These are phyloP conservation scores for Gaertneriomyces semiglobifer DNA, from an alignment of 192 early-diverging fungal species.

Conservation along the genomic window DNA sequence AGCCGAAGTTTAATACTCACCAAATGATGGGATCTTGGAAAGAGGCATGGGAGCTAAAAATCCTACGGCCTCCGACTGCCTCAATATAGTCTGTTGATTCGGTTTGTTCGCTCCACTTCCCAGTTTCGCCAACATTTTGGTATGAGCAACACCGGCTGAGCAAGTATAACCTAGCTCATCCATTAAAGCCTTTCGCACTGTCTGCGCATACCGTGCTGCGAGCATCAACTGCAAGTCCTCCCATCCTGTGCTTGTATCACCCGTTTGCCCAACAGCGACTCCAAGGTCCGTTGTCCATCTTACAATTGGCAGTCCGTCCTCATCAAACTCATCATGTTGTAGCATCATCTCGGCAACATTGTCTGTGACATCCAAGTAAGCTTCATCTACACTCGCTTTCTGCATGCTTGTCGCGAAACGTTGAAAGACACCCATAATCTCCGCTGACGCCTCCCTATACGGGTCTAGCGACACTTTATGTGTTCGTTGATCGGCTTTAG, in stretches of 20 bases:
- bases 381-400: slow-evolving; percentile 81
- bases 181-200: slow-evolving; percentile 62
- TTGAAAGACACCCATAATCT: slow-evolving; percentile 70
- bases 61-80: no score
- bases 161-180: slow-evolving; percentile 76
- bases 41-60: no score
- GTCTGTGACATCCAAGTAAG: slow-evolving; percentile 80
- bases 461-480: slow-evolving; percentile 29
- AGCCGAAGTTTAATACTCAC: no score
- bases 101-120: slow-evolving; percentile 83
- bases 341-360: slow-evolving; percentile 33
- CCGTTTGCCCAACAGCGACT: slow-evolving; percentile 38
- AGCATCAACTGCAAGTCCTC: slow-evolving; percentile 73
- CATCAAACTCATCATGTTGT: background rate
- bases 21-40: no score
- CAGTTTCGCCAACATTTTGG: slow-evolving; percentile 82
- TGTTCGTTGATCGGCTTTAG: background rate
- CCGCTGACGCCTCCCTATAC: slow-evolving; percentile 9
- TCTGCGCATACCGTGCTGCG: slow-evolving; percentile 64
- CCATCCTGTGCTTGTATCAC: slow-evolving; percentile 12
- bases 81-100: slow-evolving; percentile 59
- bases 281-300: slow-evolving; percentile 24
- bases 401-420: slow-evolving; percentile 56
- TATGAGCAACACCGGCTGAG: slow-evolving; percentile 71
- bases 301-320: slow-evolving; percentile 23